Evolutionary conservation across 2,329 filamentous ascomycete species (phyloP).

Genomic region (Gyromitra esculenta): DNA sequence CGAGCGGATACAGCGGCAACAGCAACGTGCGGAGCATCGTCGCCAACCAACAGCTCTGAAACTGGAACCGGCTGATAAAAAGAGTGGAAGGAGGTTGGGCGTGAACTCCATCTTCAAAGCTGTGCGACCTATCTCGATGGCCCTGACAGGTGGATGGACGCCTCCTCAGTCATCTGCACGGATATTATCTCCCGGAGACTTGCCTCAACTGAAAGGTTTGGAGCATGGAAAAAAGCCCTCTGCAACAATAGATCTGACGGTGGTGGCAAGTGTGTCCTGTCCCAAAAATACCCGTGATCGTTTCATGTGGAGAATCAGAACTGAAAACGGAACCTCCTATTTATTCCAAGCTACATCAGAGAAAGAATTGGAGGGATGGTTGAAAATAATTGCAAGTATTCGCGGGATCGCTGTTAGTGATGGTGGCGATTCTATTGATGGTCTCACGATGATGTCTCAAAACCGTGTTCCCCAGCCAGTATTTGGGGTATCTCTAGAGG

Average conservation of each 20-base stretch:
- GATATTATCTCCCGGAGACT: slow-evolving; percentile 56
- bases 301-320: slow-evolving; percentile 57
- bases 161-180: slow-evolving; percentile 56
- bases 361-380: slow-evolving; percentile 58
- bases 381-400: slow-evolving; percentile 56
- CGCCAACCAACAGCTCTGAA: slow-evolving; percentile 56
- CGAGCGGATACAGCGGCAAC: slow-evolving; percentile 57
- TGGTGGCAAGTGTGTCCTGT: slow-evolving; percentile 55
- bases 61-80: slow-evolving; percentile 56
- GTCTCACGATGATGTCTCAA: slow-evolving; percentile 52
- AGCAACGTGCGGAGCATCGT: slow-evolving; percentile 56
- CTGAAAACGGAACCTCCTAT: slow-evolving; percentile 56
- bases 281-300: slow-evolving; percentile 57
- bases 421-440: slow-evolving; percentile 57
- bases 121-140: slow-evolving; percentile 58
- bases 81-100: slow-evolving; percentile 56
- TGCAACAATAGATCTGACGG: slow-evolving; percentile 55
- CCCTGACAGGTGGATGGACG: slow-evolving; percentile 58
- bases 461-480: slow-evolving; percentile 54
- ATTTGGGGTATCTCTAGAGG: slow-evolving; percentile 58
- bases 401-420: slow-evolving; percentile 56
- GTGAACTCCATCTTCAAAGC: slow-evolving; percentile 58
- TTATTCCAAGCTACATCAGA: slow-evolving; percentile 57
- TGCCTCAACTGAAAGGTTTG: slow-evolving; percentile 53
- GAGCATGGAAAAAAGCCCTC: slow-evolving; percentile 57